Evolutionary conservation across 2,329 filamentous ascomycete species (phyloP), one percentile per base, ranked within the genome.

Genomic region (Calonectria leucothoes): DNA sequence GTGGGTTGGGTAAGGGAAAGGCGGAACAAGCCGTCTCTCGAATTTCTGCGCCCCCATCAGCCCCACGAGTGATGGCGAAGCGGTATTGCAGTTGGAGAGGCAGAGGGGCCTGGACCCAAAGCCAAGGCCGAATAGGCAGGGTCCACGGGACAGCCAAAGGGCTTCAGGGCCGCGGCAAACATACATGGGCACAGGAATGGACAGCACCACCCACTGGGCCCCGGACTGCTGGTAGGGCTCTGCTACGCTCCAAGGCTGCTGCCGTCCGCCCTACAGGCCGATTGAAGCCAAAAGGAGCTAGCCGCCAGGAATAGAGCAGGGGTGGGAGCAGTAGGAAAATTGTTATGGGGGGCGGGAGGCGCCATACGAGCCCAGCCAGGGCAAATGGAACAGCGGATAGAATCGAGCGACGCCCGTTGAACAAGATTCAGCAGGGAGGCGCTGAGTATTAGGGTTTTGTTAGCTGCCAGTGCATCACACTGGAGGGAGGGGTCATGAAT

Each of bases 1-100:
- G 52, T 78, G 77, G 77, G 77, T 79, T 69, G 77, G 76, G 76
- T 71, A 74, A 78, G 77, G 57, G 71, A 72, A 69, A 42, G 68
- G 68, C 68, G 68, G 73, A 69, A 55, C 14, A 31, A 63, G 52
- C 55, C 52, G 57, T 66, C 33, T 42, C 20, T 67, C 59, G 63
- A 52, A 59, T 68, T 72, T 64, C 65, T 48, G 52, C 23, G 57
- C 23, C 67, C 33, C 45, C 51, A 33, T 48, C 63, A 59, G 74
- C 75, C 73, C 74, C 70, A 78, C 72, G 65, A 68, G 59, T 45
- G 59, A 78, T 78, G 76, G 75, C 76, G 71, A 77, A 69, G 73
- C 70, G 66, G 72, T 73, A 75, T 74, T 33, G n/a, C 39, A 27
- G 72, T 59, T 55, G 59, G 68, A 35, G 64, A 73, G 66, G 71